Base-by-base conservation (phyloP, 225 moss, liverwort and hornwort genomes). In the Anthoceros angustus region DNA sequence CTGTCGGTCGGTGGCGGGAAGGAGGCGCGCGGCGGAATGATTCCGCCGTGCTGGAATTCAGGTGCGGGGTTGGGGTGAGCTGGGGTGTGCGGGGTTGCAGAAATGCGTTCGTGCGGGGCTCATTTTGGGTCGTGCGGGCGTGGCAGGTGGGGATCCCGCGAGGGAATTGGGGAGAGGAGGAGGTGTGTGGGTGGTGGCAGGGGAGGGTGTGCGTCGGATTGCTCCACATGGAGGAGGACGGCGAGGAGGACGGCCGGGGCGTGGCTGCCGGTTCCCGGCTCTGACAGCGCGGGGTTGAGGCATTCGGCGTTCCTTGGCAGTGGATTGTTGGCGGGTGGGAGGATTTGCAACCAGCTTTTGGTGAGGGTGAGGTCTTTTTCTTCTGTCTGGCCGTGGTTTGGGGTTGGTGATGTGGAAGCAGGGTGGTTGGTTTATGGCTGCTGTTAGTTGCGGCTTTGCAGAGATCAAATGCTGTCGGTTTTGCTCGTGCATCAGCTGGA, bases 401-500 rank as follows among this genome's bases (percentile, higher is more conserved):
- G 32, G 32, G 32, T 32, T 32, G 32, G 32, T 32, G 32, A 32
- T 32, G 32, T 55, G 6, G 18, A 15, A 15, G 55, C n/a, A 55
- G 45, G 11, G 12, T 46, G 12, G 45, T 11, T 11, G 45, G 12
- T 46, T 20, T 20, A 55, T 18, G 7, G n/a, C 55, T 15, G 10
- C 55, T 20, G 55, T 15, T 18, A 55, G 16, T 55, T 18, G 55
- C 14, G 55, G 55, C 55, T 55, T 7, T 55, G 55, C 55, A 55
- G 55, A 20, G 23, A 55, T 55, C 55, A 15, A 55, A 18, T 18
- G 55, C 12, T 18, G 12, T 20, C 14, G 23, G 55, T 7, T 18
- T 18, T 15, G 55, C 55, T 55, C 75, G 78, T 71, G 98, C 98
- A 67, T 84, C 92, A 43, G 73, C 82, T 70, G 95, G 92, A 64